Evolutionary conservation across 805 yeast genomes (phyloP), one percentile per base, ranked within the genome.

Genomic region (Pichia cabralensis): DNA sequence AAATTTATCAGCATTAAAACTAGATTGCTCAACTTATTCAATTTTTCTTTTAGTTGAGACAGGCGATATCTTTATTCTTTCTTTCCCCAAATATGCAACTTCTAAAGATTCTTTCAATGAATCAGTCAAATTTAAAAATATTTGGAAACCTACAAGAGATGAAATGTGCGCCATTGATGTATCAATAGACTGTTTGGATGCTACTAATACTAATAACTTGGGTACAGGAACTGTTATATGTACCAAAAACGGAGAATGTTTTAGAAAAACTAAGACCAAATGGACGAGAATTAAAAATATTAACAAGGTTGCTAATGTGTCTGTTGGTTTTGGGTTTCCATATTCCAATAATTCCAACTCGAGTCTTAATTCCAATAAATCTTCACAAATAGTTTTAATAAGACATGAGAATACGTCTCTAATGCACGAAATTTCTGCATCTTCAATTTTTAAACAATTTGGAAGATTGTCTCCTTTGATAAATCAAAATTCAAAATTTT

Each of bases 211-310:
- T 0, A 30, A 19, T 25, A 24, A 23, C 11, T 31, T 22, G 5
- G 20, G 30, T 9, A 23, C 26, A 4, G 35, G 35, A 16, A 53
- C 83, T 2, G 60, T 86, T 1, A 51, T 88, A 1, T 71, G 80
- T 42, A 79, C 92, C 0, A 53, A 62, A 15, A 74, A 75, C 31
- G 96, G 96, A 0, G 68, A 78, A 16, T 82, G 72, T 0, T 84
- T 70, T 44, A 60, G 62, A 42, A 34, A 35, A 10, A 20, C 38
- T 1, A 42, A 42, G 13, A 19, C 36, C 7, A 41, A 55, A 41
- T 45, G 65, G 39, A 38, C 49, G 30, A 35, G 58, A 35, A 50
- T 60, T 42, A 47, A 59, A 49, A 56, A 61, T 25, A 41, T 80
- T n/a, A 74, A 76, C 32, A 69, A 36, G n/a, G 34, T 45, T 4